Evolutionary conservation across 2,329 filamentous ascomycete species (phyloP), one percentile per base, ranked within the genome.

Genomic region (Diaporthe batatas): DNA sequence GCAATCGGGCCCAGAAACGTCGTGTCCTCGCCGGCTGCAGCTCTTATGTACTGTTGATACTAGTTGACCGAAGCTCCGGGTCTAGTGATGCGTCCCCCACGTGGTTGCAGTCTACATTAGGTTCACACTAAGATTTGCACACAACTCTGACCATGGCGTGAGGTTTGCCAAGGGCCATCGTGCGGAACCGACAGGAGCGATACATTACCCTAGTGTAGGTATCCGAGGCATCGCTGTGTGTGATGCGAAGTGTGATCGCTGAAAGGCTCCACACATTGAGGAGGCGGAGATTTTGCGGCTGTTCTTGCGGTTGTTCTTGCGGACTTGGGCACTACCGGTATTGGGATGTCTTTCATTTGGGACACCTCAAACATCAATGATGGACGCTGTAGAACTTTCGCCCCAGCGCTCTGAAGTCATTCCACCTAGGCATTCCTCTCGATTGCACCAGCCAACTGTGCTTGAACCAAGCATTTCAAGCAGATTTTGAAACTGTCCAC

Each of bases 71-170:
- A 49, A 36, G 18, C 25, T 51, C 44, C 53, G 62, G 47, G 32
- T 29, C 62, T 36, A 53, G 47, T 67, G 62, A 51, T 67, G 62
- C 62, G n/a, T 39, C 32, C 62, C 44, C 62, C 62, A 53, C 62
- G 62, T 25, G 62, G 44, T 53, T 67, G 47, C 47, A 49, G 44
- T 7, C 62, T 67, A 67, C 29, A 29, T 29, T 3, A 67, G 47
- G 47, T 67, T 67, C 10, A 29, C 62, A 53, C 62, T 67, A 67
- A 53, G 44, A 67, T 53, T 67, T 67, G 62, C 62, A 53, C 6
- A 29, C 47, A 67, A 67, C 62, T 67, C 7, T 67, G 44, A 39
- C 14, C 32, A 67, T 67, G 44, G 62, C 62, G 62, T 67, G n/a
- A 67, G 62, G 11, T 39, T 21, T 8, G 62, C 62, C 62, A 51